These are phyloP conservation scores for Aquilaria malaccensis DNA, from an alignment of 345 rosid species.

Conservation along the genomic window DNA sequence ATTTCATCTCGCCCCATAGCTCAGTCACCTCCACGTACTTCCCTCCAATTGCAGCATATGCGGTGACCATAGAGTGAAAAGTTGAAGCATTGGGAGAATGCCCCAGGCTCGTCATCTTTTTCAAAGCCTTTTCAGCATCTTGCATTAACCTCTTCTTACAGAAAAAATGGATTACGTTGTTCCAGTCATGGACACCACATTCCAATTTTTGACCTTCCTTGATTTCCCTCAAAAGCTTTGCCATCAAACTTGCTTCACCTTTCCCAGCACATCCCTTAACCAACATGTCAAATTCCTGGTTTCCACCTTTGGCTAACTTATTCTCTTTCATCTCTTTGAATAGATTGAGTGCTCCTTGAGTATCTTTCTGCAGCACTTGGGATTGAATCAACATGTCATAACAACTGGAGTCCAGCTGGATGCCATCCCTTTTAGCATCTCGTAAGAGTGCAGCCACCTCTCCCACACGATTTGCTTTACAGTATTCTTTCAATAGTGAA, in stretches of 20 bases:
- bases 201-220: slow-evolving; percentile 70
- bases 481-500: slow-evolving; percentile 71
- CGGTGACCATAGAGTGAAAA: slow-evolving; percentile 92
- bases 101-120: slow-evolving; percentile 81
- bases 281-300: slow-evolving; percentile 56
- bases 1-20: slow-evolving; percentile 96
- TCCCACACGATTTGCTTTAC: slow-evolving; percentile 48
- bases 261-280: slow-evolving; percentile 59
- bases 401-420: slow-evolving; percentile 78
- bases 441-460: slow-evolving; percentile 61
- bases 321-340: slow-evolving; percentile 80
- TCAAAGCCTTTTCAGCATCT: slow-evolving; percentile 90
- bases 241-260: slow-evolving; percentile 68
- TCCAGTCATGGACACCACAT: slow-evolving; percentile 83
- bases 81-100: slow-evolving; percentile 85
- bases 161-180: slow-evolving; percentile 84
- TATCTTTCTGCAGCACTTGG: slow-evolving; percentile 53
- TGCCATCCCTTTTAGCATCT: slow-evolving; percentile 85
- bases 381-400: slow-evolving; percentile 65
- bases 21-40: slow-evolving; percentile 88
- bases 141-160: slow-evolving; percentile 85
- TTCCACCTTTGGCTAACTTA: slow-evolving; percentile 48
- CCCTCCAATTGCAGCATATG: slow-evolving; percentile 81
- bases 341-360: slow-evolving; percentile 62
- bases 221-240: slow-evolving; percentile 75